Evolutionary conservation across 768 basidiomycete genomes (phyloP).

Genomic region (Myochromella boudieri): DNA sequence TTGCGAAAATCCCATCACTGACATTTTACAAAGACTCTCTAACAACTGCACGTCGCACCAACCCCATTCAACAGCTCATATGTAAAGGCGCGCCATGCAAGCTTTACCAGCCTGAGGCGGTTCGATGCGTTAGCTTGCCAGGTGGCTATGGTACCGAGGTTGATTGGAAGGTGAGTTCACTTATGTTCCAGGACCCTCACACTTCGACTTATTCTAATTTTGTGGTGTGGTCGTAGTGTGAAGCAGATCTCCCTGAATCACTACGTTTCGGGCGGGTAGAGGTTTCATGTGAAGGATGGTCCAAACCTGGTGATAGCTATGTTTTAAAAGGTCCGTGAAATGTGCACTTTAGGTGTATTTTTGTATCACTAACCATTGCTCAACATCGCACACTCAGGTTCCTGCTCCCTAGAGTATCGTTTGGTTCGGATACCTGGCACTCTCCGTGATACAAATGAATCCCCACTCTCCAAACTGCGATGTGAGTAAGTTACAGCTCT

Average conservation of each 20-base stretch:
- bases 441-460: conserved; percentile 33
- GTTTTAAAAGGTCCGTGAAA: conserved; percentile 82
- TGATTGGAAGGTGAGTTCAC: conserved; percentile 79
- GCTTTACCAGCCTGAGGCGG: conserved; percentile 77
- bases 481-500: conserved; percentile 22
- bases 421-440: conserved; percentile 66
- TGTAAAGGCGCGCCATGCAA: conserved; percentile 81
- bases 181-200: not conserved
- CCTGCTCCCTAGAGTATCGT: conserved; percentile 84
- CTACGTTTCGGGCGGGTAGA: conserved; percentile 84
- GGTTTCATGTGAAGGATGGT: conserved; percentile 92
- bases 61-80: conserved; percentile 72
- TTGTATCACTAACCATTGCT: no score
- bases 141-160: conserved; percentile 78
- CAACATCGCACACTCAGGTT: no score
- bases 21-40: conserved; percentile 72
- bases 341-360: no score
- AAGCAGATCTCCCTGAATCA: conserved; percentile 83
- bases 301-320: conserved; percentile 73
- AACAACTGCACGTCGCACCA: conserved; percentile 67
- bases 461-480: conserved; percentile 24
- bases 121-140: conserved; percentile 74
- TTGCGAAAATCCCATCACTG: conserved; percentile 71
- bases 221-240: conserved; percentile 62
- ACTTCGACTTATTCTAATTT: not conserved